Evolutionary conservation across 768 basidiomycete species (phyloP).

Genomic region (Floccularia luteovirens): DNA sequence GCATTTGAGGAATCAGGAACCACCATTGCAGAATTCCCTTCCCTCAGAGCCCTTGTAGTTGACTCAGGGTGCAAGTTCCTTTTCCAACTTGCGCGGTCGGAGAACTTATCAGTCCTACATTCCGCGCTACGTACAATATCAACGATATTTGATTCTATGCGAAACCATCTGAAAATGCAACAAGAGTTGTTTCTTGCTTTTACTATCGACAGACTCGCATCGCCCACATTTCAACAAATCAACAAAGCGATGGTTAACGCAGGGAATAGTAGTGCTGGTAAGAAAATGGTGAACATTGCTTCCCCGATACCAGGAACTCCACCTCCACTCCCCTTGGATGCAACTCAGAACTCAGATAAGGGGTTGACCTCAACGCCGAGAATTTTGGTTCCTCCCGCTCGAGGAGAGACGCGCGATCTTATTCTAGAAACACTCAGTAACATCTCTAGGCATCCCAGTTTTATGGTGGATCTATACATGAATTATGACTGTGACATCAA

Average conservation of each 20-base stretch:
- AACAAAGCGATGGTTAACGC: conserved; percentile 15
- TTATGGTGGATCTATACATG: conserved; percentile 92
- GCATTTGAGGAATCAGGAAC: conserved; percentile 82
- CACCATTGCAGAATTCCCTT: conserved; percentile 70
- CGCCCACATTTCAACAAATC: conserved; percentile 28
- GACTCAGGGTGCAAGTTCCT: conserved; percentile 95
- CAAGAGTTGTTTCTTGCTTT: conserved; percentile 94
- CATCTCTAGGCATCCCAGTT: conserved; percentile 75
- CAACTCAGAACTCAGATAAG: conserved; percentile 29
- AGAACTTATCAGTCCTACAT: conserved; percentile 74
- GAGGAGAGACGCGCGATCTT: conserved; percentile 82
- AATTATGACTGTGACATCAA: conserved; percentile 98
- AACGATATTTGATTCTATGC: conserved; percentile 84
- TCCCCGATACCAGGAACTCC: conserved; percentile 53
- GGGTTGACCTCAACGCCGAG: conserved; percentile 43
- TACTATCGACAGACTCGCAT: conserved; percentile 83
- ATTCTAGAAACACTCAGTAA: conserved; percentile 84
- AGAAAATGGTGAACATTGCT: conserved; percentile 24
- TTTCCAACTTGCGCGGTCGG: conserved; percentile 93
- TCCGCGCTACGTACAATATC: conserved; percentile 78
- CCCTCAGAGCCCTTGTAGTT: conserved; percentile 66
- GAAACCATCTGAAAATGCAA: conserved; percentile 82
- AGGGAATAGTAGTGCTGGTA: conserved; percentile 14
- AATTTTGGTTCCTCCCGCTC: conserved; percentile 64
- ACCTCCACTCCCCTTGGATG: conserved; percentile 24